These are phyloP conservation scores for Irpex lacteus DNA, from an alignment of 1,284 basidiomycete species.

Conservation along the genomic window DNA sequence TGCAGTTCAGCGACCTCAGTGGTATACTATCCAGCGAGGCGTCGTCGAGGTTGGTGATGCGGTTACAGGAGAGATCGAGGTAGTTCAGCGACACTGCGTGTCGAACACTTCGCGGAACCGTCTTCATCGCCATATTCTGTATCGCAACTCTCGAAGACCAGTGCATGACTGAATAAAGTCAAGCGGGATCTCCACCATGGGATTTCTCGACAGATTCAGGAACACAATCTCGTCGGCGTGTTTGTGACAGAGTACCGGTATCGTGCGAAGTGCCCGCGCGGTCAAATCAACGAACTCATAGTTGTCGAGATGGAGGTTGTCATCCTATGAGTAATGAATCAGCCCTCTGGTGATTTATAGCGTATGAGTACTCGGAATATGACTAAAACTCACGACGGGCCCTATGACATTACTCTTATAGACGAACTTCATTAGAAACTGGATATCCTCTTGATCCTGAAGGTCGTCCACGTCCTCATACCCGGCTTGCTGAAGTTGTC, in stretches of 20 bases:
- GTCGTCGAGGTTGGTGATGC: constrained; percentile 88
- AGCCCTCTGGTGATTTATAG: no score
- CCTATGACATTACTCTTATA: constrained; percentile 73
- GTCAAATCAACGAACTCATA: constrained; percentile 88
- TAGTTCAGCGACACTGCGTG: constrained; percentile 76
- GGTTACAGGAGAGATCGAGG: constrained; percentile 92
- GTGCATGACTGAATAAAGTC: constrained; percentile 95
- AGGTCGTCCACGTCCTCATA: constrained; percentile 84
- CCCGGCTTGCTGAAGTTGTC: constrained; percentile 88
- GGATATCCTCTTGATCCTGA: constrained; percentile 81
- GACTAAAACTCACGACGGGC: constrained; percentile 50
- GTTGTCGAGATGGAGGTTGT: constrained; percentile 71
- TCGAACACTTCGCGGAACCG: constrained; percentile 84
- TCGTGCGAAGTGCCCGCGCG: constrained; percentile 81
- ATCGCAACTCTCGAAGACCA: constrained; percentile 79
- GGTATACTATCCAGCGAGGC: constrained; percentile 80
- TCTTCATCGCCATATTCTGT: constrained; percentile 94
- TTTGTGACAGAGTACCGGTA: constrained; percentile 87
- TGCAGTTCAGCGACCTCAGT: constrained; percentile 79
- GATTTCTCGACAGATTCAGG: constrained; percentile 92
- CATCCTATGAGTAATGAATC: constrained; percentile 40
- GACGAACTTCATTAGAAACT: constrained; percentile 88
- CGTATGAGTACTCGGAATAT: no score
- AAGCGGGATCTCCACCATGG: constrained; percentile 93
- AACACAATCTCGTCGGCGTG: constrained; percentile 86